phyloP scores from a whole-genome alignment of 2,329 filamentous ascomycete species.

The Stemphylium beticola region DNA sequence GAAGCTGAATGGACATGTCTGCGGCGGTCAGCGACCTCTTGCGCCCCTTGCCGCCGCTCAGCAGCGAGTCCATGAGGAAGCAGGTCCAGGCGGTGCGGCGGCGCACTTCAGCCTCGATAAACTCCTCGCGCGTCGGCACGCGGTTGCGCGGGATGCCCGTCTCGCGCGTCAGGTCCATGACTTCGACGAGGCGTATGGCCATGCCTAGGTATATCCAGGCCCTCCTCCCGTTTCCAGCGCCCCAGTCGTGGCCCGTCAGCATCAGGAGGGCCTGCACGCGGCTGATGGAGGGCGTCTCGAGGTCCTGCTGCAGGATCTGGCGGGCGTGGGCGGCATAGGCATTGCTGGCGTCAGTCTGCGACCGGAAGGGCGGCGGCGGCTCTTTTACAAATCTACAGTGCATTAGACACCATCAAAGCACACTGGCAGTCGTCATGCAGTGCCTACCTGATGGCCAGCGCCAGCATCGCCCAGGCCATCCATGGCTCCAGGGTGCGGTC shows the following conservation, averaged over 20 bases:
- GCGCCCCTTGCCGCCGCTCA: constrained; percentile 51
- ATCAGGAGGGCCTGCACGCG: constrained; percentile 51
- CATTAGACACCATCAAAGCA: neutral
- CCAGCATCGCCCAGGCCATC: constrained; percentile 52
- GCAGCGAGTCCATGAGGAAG: constrained; percentile 52
- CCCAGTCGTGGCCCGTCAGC: constrained; percentile 56
- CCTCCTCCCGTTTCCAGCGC: constrained; percentile 51
- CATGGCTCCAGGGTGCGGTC: constrained; percentile 48
- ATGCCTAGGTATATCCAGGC: constrained; percentile 53
- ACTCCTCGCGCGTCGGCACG: constrained; percentile 46
- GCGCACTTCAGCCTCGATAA: constrained; percentile 50
- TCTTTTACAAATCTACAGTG: constrained; percentile 45
- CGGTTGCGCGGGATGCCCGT: constrained; percentile 38
- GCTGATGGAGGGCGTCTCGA: constrained; percentile 49
- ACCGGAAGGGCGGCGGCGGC: constrained; percentile 43
- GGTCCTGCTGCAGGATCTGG: constrained; percentile 49
- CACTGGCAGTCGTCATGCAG: too few species aligned
- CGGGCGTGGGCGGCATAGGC: constrained; percentile 50
- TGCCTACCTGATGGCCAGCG: constrained; percentile 47
- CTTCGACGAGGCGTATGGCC: constrained; percentile 50
- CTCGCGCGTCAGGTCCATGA: constrained; percentile 50
- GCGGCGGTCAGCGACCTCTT: constrained; percentile 42
- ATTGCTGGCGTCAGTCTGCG: constrained; percentile 51
- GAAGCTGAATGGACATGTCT: constrained; percentile 50
- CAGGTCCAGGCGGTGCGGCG: constrained; percentile 51